These are phyloP conservation scores for Suhomyces ambrosiae DNA, from an alignment of 1,139 yeast species.

Conservation along the genomic window DNA sequence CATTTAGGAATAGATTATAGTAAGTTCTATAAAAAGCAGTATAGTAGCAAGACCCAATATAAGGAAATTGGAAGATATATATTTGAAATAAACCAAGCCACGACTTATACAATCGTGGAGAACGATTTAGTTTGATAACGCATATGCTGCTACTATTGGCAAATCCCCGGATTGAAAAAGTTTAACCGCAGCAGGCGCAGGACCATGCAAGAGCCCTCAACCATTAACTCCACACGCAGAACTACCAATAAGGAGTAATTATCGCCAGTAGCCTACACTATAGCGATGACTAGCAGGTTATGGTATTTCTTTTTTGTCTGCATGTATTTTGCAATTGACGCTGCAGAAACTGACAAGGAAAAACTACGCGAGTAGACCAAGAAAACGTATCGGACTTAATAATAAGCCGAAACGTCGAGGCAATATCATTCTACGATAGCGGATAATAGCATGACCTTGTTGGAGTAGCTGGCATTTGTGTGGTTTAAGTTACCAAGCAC, in stretches of 20 bases:
- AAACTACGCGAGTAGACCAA: conserved; percentile 7
- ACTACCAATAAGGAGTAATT: not conserved
- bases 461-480: no score
- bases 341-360: conserved; percentile 1
- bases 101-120: conserved; percentile 7
- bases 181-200: not conserved
- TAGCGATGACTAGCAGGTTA: conserved; percentile 1
- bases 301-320: not conserved
- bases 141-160: not conserved
- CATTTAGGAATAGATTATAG: not conserved
- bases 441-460: no score
- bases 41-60: not conserved
- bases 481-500: no score
- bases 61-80: conserved; percentile 1
- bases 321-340: conserved; percentile 4
- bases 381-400: not conserved
- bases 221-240: conserved; percentile 1
- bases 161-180: conserved; percentile 2
- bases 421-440: no score
- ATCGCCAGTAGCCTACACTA: not conserved
- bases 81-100: conserved; percentile 5
- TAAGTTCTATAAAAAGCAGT: not conserved
- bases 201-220: conserved; percentile 4
- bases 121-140: not conserved
- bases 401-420: no score